These are phyloP conservation scores for Phytophthora tubulina DNA, from an alignment of 352 stramenopile genomes.

Conservation along the genomic window DNA sequence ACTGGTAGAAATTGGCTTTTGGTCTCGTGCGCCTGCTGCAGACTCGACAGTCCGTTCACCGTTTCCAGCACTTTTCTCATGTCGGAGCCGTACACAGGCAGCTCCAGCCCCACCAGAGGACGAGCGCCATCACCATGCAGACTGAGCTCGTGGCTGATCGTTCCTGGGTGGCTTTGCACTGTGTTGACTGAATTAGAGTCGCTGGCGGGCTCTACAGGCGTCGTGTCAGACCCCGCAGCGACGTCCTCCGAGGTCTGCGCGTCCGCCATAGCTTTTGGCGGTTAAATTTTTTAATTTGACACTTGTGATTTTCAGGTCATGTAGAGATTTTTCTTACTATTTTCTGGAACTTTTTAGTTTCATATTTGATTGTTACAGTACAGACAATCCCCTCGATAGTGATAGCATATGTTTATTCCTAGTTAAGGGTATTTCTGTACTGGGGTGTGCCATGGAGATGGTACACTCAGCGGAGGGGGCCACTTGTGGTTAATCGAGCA, in stretches of 20 bases:
- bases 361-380: not conserved
- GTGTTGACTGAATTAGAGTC: not conserved
- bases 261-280: constrained; percentile 41
- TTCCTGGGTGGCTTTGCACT: constrained; percentile 7
- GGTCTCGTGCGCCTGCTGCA: constrained; percentile 75
- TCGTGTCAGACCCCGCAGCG: not conserved
- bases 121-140: constrained; percentile 49
- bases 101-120: constrained; percentile 69
- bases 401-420: too few relatives aligned
- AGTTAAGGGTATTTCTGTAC: too few relatives aligned
- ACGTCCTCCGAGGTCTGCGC: constrained; percentile 22
- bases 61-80: constrained; percentile 62
- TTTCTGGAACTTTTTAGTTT: not conserved
- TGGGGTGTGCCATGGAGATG: too few relatives aligned
- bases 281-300: constrained; percentile 5
- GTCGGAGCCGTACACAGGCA: constrained; percentile 70
- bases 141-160: constrained; percentile 37
- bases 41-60: constrained; percentile 59
- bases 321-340: not conserved
- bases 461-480: too few relatives aligned
- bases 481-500: too few relatives aligned
- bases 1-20: constrained; percentile 85
- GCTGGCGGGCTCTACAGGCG: constrained; percentile 11
- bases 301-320: constrained; percentile 3
- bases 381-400: too few relatives aligned